Percentiles rank a stretch among this genome's conserved stretches.
phyloP scores from a whole-genome alignment of 2,329 filamentous ascomycete genomes.

The Stagonosporopsis cucurbitacearum region DNA sequence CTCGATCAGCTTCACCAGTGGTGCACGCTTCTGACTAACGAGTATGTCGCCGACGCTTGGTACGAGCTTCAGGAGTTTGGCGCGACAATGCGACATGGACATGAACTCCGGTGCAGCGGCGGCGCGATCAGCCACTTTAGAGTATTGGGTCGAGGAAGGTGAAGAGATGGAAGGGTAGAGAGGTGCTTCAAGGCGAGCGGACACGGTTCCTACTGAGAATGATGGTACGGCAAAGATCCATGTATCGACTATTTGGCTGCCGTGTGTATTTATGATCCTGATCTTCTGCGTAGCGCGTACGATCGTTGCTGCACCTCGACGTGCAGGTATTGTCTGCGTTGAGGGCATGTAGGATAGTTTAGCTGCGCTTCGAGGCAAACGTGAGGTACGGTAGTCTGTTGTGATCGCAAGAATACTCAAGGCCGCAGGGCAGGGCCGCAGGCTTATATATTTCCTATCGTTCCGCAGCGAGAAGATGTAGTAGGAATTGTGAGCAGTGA shows the following conservation, averaged over 20 bases:
- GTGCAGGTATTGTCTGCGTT: constrained; percentile 50
- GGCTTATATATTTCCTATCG: not conserved
- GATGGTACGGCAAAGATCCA: constrained; percentile 54
- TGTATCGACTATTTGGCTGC: constrained; percentile 59
- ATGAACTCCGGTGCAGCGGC: constrained; percentile 43
- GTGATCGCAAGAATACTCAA: not conserved
- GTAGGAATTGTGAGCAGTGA: constrained; percentile 8
- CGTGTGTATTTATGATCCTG: constrained; percentile 57
- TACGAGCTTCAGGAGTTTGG: constrained; percentile 36
- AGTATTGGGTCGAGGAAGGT: constrained; percentile 31
- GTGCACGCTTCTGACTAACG: constrained; percentile 43
- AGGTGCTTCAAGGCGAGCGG: constrained; percentile 35
- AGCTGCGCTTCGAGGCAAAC: not conserved
- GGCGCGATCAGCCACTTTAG: constrained; percentile 32
- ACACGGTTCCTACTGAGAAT: constrained; percentile 20
- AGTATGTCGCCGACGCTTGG: constrained; percentile 40
- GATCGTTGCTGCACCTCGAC: constrained; percentile 52
- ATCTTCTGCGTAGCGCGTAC: constrained; percentile 50
- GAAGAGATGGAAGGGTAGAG: constrained; percentile 39
- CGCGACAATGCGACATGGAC: constrained; percentile 47
- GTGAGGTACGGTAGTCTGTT: not conserved
- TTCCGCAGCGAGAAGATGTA: constrained; percentile 1
- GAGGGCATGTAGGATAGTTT: constrained; percentile 18
- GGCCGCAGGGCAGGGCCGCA: not conserved
- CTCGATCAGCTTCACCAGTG: constrained; percentile 43